Evolutionary conservation across 108 stramenopile species (phyloP).

Genomic region (Cyclotella atomus): DNA sequence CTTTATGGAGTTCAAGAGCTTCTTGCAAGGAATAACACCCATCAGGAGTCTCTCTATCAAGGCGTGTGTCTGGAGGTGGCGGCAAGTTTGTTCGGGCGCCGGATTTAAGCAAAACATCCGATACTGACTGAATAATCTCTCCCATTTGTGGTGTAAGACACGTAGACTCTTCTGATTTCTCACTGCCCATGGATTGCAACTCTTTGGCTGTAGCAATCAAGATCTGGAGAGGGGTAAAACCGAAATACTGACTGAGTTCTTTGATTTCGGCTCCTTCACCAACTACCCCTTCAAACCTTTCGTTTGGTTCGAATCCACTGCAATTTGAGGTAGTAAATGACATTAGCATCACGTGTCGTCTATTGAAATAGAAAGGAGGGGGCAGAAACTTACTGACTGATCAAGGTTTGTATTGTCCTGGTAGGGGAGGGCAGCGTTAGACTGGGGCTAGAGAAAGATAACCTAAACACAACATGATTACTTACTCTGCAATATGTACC

Average conservation of each 20-base stretch:
- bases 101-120: constrained; percentile 54
- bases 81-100: constrained; percentile 68
- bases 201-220: constrained; percentile 56
- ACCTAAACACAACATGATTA: neutral
- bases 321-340: neutral
- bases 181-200: neutral
- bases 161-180: constrained; percentile 39
- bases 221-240: constrained; percentile 85
- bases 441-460: neutral
- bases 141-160: constrained; percentile 24
- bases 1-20: neutral
- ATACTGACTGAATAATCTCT: constrained; percentile 41
- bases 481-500: constrained; percentile 26
- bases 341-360: neutral
- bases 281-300: constrained; percentile 63
- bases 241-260: constrained; percentile 53
- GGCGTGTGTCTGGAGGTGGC: constrained; percentile 54
- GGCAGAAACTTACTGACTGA: constrained; percentile 7
- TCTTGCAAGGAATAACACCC: constrained; percentile 28
- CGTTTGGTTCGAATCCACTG: constrained; percentile 82
- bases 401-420: constrained; percentile 15
- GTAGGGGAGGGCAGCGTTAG: neutral
- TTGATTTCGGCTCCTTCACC: constrained; percentile 36
- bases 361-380: too few species aligned
- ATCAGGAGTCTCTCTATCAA: constrained; percentile 39